Conservation (phyloP, 495 filamentous ascomycete species). For the Tuber indicum region DNA sequence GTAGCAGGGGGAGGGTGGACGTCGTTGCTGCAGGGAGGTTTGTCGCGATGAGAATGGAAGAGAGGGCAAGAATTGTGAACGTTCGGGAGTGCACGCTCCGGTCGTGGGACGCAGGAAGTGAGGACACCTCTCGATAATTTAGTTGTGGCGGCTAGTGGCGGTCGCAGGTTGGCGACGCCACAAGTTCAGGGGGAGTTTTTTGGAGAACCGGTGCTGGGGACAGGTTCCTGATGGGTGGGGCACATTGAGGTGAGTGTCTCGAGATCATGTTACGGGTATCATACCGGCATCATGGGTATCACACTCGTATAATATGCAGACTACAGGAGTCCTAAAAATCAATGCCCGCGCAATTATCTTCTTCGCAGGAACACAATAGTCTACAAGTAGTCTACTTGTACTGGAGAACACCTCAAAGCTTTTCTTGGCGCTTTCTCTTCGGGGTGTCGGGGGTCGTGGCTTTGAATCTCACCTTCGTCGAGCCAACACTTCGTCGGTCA, state of each 20-base stretch:
- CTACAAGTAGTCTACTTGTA: background rate
- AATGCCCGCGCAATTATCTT: background rate
- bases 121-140: slow-evolving; percentile 2
- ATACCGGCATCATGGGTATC: no score
- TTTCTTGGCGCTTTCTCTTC: background rate
- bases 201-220: background rate
- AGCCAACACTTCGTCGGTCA: no score
- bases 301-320: background rate
- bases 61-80: background rate
- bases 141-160: background rate
- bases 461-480: no score
- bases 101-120: background rate
- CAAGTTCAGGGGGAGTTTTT: background rate
- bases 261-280: background rate
- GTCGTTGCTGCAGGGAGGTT: background rate
- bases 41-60: background rate
- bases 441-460: background rate
- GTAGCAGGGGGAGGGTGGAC: background rate
- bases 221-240: background rate
- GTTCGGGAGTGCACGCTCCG: background rate
- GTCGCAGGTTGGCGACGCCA: background rate
- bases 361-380: background rate
- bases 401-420: background rate
- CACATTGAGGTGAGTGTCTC: background rate
- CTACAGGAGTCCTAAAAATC: background rate